A percentile compares a stretch with the other conserved stretches of the same genome.
These are phyloP conservation scores for Boletus sp. DNA, from an alignment of 768 basidiomycete species.

Conservation along the genomic window DNA sequence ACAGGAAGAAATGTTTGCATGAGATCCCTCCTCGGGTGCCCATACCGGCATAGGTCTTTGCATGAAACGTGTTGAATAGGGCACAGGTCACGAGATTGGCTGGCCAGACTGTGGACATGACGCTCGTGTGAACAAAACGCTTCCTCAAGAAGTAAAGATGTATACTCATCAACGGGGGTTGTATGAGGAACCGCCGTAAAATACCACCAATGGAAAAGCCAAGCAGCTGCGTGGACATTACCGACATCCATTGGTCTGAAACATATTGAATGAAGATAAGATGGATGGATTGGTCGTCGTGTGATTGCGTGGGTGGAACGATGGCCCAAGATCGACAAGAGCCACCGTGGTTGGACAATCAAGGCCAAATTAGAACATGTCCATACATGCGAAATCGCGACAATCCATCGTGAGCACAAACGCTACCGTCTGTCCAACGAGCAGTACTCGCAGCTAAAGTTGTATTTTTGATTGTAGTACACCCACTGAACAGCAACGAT, in stretches of 20 bases:
- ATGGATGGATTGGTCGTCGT: background rate
- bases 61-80: constrained; percentile 73
- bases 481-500: constrained; percentile 72
- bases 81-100: constrained; percentile 67
- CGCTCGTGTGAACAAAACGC: background rate
- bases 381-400: no score
- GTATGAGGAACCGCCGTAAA: constrained; percentile 58
- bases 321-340: background rate
- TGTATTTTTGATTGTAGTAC: constrained; percentile 56
- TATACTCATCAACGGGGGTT: constrained; percentile 63
- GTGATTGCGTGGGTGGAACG: background rate
- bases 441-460: constrained; percentile 43
- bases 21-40: constrained; percentile 46
- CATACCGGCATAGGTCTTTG: constrained; percentile 45
- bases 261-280: background rate
- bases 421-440: background rate
- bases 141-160: background rate
- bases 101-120: constrained; percentile 66
- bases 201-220: constrained; percentile 63
- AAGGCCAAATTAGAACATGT: no score
- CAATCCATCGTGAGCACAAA: background rate
- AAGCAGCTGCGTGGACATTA: constrained; percentile 71
- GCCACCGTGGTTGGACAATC: background rate
- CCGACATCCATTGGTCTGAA: constrained; percentile 57
- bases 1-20: constrained; percentile 52